Percentiles rank a stretch among this genome's conserved stretches.
phyloP scores from a whole-genome alignment of 306 rosid genomes.

The Casuarina cunninghamiana region DNA sequence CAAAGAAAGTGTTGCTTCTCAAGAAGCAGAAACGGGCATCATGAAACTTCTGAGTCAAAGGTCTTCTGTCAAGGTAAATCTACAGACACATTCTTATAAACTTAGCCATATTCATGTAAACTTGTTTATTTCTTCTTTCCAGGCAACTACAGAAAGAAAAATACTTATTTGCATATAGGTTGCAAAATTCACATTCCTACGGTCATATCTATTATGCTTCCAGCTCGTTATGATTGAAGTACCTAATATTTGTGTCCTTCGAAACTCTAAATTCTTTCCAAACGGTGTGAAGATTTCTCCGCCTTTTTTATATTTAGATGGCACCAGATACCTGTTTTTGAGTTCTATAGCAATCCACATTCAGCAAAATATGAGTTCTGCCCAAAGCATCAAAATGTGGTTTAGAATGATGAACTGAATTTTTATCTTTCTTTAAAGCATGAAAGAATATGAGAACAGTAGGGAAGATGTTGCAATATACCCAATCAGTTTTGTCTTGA shows the following conservation, averaged over 20 bases:
- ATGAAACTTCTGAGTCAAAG: slow-evolving; percentile 64
- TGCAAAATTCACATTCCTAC: not conserved
- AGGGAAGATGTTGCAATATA: not conserved
- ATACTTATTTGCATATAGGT: not conserved
- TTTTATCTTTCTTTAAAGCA: not conserved
- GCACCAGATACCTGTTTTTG: not conserved
- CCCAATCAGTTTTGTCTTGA: not conserved
- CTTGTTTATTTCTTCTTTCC: not conserved
- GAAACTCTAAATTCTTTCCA: not conserved
- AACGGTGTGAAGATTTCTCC: not conserved
- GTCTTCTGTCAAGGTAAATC: slow-evolving; percentile 72
- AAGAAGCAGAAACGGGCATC: slow-evolving; percentile 69
- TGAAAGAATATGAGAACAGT: not conserved
- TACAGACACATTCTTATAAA: not conserved
- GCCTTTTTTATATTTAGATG: not conserved
- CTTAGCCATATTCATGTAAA: not conserved
- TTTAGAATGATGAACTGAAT: not conserved
- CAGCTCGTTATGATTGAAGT: not conserved
- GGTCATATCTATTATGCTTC: not conserved
- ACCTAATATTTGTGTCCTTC: not conserved
- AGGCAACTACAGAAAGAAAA: not conserved
- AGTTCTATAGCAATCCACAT: not conserved
- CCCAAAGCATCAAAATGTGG: not conserved
- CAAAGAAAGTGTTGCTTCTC: slow-evolving; percentile 71
- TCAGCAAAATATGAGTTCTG: not conserved